Percentiles rank a stretch among this genome's conserved stretches.
These are phyloP conservation scores for Arctium lappa DNA, from an alignment of 129 eudicot genomes.

Conservation along the genomic window DNA sequence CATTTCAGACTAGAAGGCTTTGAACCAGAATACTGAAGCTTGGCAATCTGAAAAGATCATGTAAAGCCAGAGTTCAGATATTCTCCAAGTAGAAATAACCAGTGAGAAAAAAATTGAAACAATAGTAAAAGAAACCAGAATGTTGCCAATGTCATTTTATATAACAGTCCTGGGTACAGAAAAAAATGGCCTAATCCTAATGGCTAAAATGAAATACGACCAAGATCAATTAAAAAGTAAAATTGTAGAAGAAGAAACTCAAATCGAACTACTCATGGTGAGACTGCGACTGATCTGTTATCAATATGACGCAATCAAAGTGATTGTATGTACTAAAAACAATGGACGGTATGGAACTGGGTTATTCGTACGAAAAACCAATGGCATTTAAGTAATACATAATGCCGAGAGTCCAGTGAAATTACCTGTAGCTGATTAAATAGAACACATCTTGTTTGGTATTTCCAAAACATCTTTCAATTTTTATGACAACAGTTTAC, in stretches of 20 bases:
- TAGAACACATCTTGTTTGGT: background rate
- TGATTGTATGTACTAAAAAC: too few relatives aligned
- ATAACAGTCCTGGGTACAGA: background rate
- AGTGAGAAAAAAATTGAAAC: background rate
- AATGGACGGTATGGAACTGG: too few relatives aligned
- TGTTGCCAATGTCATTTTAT: background rate
- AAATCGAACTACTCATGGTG: background rate
- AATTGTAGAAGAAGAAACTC: background rate
- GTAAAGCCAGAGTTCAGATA: conserved; percentile 3
- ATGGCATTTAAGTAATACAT: background rate
- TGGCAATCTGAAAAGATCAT: conserved; percentile 53
- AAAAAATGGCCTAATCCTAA: background rate
- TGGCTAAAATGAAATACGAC: background rate
- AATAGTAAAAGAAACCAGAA: background rate
- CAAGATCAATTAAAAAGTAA: background rate
- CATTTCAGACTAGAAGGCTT: conserved; percentile 48
- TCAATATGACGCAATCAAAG: too few relatives aligned
- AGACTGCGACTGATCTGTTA: background rate
- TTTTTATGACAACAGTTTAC: background rate
- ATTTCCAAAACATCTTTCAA: background rate
- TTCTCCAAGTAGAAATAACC: background rate
- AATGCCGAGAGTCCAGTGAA: background rate
- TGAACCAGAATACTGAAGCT: conserved; percentile 49
- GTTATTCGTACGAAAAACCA: background rate
- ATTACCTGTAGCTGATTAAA: background rate